These are phyloP conservation scores for Hypocreales sp. DNA, from an alignment of 2,329 filamentous ascomycete genomes.

Conservation along the genomic window DNA sequence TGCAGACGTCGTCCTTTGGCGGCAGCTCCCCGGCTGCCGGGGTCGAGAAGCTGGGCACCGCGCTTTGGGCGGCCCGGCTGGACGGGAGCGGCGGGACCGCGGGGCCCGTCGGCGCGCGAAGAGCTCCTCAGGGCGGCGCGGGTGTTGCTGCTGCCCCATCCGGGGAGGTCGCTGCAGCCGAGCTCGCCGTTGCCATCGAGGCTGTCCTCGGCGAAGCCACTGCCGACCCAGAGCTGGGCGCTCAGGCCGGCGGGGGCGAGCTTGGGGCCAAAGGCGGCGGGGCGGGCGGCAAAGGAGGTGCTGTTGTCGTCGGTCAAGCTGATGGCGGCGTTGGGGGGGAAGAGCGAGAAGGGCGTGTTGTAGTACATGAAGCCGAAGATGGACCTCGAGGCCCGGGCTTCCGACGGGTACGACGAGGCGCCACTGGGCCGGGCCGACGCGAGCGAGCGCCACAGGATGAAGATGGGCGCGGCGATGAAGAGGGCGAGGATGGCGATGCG, in stretches of 20 bases:
- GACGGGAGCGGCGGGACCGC: constrained; percentile 6
- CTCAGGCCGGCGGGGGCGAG: constrained; percentile 65
- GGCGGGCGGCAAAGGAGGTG: constrained; percentile 86
- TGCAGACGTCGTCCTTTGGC: constrained; percentile 4
- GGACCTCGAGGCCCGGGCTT: constrained; percentile 9
- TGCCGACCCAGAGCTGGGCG: constrained; percentile 85
- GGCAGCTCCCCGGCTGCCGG: constrained; percentile 9
- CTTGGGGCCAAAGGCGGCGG: constrained; percentile 79
- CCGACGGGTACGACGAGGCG: constrained; percentile 9
- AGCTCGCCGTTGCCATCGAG: constrained; percentile 65
- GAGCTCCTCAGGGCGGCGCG: constrained; percentile 26
- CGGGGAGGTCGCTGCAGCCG: constrained; percentile 87
- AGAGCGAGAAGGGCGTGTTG: constrained; percentile 68
- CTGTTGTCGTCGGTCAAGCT: constrained; percentile 96
- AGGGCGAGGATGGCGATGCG: constrained; percentile 37
- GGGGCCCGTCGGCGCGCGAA: constrained; percentile 13
- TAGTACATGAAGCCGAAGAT: constrained; percentile 46
- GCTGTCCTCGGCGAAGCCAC: constrained; percentile 72
- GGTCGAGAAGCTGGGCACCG: constrained; percentile 10
- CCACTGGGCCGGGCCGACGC: constrained; percentile 17
- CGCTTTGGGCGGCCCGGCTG: constrained; percentile 6
- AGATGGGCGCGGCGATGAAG: constrained; percentile 36
- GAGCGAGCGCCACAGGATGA: constrained; percentile 38
- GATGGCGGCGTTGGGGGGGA: constrained; percentile 89
- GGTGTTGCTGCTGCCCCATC: constrained; percentile 54